Evolutionary conservation across 2,329 filamentous ascomycete species (phyloP).

Genomic region (Cladosporium halotolerans): DNA sequence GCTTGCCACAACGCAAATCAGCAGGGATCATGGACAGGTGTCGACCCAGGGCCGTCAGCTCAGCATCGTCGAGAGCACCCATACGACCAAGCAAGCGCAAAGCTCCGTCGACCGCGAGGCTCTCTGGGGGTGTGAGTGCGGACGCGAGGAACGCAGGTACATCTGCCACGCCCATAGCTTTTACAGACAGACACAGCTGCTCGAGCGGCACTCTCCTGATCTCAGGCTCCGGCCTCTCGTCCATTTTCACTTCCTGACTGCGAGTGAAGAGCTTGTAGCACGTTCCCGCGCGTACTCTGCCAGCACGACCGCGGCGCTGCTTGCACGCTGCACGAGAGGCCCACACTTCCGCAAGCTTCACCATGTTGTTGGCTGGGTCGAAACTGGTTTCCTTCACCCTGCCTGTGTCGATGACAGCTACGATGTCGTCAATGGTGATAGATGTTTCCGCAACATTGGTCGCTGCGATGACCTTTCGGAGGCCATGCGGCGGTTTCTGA

Average conservation of each 20-base stretch:
- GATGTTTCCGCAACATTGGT: slow-evolving; percentile 98
- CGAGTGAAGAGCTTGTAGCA: slow-evolving; percentile 95
- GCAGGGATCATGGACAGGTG: slow-evolving; percentile 95
- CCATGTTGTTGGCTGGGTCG: slow-evolving; percentile 86
- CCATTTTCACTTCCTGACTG: slow-evolving; percentile 78
- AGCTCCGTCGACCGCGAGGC: slow-evolving; percentile 77
- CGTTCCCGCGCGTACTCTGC: slow-evolving; percentile 80
- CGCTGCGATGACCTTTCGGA: slow-evolving; percentile 85
- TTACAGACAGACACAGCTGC: slow-evolving; percentile 87
- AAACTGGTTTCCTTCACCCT: slow-evolving; percentile 96
- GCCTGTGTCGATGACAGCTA: slow-evolving; percentile 91
- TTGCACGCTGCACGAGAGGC: slow-evolving; percentile 90
- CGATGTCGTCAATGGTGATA: slow-evolving; percentile 95
- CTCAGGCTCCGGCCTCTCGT: slow-evolving; percentile 82
- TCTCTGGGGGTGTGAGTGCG: slow-evolving; percentile 83
- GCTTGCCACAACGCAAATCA: slow-evolving; percentile 84
- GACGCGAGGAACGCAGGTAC: slow-evolving; percentile 75
- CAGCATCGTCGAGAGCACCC: slow-evolving; percentile 79
- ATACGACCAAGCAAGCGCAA: slow-evolving; percentile 73
- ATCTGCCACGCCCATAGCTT: slow-evolving; percentile 86
- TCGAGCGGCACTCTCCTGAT: slow-evolving; percentile 89
- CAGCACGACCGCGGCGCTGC: slow-evolving; percentile 85
- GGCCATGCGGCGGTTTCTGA: slow-evolving; percentile 64
- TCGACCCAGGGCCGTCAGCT: slow-evolving; percentile 81
- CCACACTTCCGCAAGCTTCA: slow-evolving; percentile 90